Base-by-base conservation (phyloP, 2,329 filamentous ascomycete species). In the Colletotrichum brevisporum region DNA sequence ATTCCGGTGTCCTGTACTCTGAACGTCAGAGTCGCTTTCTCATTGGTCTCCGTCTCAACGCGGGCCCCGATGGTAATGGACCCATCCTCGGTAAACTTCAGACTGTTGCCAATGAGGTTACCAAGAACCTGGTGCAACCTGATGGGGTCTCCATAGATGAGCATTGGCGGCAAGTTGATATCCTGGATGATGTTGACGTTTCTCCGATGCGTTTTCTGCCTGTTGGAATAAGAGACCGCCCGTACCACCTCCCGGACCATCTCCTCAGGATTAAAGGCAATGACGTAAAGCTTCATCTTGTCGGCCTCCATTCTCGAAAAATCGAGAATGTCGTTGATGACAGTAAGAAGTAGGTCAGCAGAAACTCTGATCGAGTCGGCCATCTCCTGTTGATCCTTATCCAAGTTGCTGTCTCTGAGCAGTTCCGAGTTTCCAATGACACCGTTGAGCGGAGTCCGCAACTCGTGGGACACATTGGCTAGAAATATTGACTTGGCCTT, bases 281-380 rank as follows among this genome's bases (percentile, higher is more conserved):
- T 90, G 68, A 91, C 86, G 76, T 93, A 93, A 1, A 95, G 88
- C 77, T 96, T 94, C 83, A 97, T 91, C 78, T 94, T 92, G 74
- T 95, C 93, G 3, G 92, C 94, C 78, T 97, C 94, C 83, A 96
- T 94, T 79, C 97, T 97, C 31, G 94, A 97, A 77, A 97, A 97
- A 80, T 98, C 95, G 5, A 98, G 85, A 61, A 98, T 97, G 76
- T 98, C 95, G 76, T 98, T 98, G 82, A 98, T 98, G 55, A 98
- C 94, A 0, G 94, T 96, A 27, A 98, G 84, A 15, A 98, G 83
- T 16, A 96, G 90, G 76, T 98, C 94, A 0, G 94, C 94, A 56
- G 93, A 97, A 39, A 95, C 88, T 57, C 94, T 90, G 63, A 97
- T 96, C 16, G 94, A 95, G 76, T 97, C 94, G 4, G 93, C 92